These are phyloP conservation scores for Scenedesmus sp. DNA, from an alignment of 163 green algal species.

Conservation along the genomic window DNA sequence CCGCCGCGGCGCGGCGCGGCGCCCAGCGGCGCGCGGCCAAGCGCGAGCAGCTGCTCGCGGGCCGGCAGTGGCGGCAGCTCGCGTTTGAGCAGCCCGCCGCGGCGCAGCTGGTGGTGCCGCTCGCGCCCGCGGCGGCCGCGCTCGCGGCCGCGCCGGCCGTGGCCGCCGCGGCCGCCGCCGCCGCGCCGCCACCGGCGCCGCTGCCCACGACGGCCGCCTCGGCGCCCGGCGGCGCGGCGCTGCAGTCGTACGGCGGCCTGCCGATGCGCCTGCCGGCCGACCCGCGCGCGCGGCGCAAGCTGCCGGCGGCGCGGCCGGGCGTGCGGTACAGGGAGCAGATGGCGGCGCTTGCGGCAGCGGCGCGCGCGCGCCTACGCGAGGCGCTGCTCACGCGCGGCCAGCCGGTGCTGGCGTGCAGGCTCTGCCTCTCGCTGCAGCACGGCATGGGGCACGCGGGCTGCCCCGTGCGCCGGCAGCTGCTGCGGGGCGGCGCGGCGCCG, in stretches of 20 bases:
- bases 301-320: neutral
- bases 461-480: slow-evolving; percentile 5
- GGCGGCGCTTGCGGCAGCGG: neutral
- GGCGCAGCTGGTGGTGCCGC: neutral
- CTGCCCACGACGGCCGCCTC: neutral
- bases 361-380: neutral
- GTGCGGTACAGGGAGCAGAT: slow-evolving; percentile 8
- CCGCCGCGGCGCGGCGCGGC: no score
- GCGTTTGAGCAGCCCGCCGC: neutral
- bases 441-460: neutral
- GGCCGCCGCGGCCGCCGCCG: slow-evolving; percentile 2
- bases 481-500: slow-evolving; percentile 11
- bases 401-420: neutral
- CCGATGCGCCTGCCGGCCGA: neutral
- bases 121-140: neutral
- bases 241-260: no score
- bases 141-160: neutral
- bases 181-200: neutral
- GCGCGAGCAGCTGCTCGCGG: no score
- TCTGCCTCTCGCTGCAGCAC: neutral
- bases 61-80: slow-evolving; percentile 1
- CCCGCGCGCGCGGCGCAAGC: neutral
- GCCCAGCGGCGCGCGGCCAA: no score
- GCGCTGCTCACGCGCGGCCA: neutral
- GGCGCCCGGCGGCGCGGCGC: slow-evolving; percentile 11